These are phyloP conservation scores for Vanderwaltozyma yarrowii DNA, from an alignment of 805 yeast genomes.

Conservation along the genomic window DNA sequence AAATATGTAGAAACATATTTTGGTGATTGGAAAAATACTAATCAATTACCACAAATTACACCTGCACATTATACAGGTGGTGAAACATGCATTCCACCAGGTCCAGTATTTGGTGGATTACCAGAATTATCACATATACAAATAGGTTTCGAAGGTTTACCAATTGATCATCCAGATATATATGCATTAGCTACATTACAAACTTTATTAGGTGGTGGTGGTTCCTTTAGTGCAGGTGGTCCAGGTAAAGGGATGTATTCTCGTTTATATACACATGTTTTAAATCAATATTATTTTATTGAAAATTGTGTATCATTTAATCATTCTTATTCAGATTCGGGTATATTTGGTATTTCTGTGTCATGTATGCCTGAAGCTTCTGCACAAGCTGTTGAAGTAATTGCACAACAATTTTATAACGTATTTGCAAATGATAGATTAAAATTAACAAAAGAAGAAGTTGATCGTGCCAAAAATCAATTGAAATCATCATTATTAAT, in stretches of 20 bases:
- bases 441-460: slow-evolving; percentile 55
- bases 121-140: slow-evolving; percentile 81
- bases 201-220: slow-evolving; percentile 90
- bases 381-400: slow-evolving; percentile 68
- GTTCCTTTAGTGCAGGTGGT: slow-evolving; percentile 96
- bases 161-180: slow-evolving; percentile 74
- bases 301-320: slow-evolving; percentile 84
- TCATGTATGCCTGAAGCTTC: slow-evolving; percentile 84
- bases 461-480: slow-evolving; percentile 85
- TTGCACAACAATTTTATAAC: slow-evolving; percentile 51
- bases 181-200: slow-evolving; percentile 88
- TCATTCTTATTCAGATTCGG: slow-evolving; percentile 83
- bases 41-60: slow-evolving; percentile 21
- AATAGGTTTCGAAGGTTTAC: slow-evolving; percentile 79
- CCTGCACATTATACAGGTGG: slow-evolving; percentile 53
- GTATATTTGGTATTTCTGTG: slow-evolving; percentile 80
- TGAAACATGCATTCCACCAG: slow-evolving; percentile 42
- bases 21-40: slow-evolving; percentile 43
- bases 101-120: slow-evolving; percentile 48
- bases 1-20: slow-evolving; percentile 51
- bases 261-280: slow-evolving; percentile 78
- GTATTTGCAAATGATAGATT: slow-evolving; percentile 45
- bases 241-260: slow-evolving; percentile 99
- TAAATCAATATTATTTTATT: slow-evolving; percentile 83
- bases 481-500: slow-evolving; percentile 76